These are phyloP conservation scores for Osmanthus fragrans DNA, from an alignment of 257 asterid species.

Conservation along the genomic window DNA sequence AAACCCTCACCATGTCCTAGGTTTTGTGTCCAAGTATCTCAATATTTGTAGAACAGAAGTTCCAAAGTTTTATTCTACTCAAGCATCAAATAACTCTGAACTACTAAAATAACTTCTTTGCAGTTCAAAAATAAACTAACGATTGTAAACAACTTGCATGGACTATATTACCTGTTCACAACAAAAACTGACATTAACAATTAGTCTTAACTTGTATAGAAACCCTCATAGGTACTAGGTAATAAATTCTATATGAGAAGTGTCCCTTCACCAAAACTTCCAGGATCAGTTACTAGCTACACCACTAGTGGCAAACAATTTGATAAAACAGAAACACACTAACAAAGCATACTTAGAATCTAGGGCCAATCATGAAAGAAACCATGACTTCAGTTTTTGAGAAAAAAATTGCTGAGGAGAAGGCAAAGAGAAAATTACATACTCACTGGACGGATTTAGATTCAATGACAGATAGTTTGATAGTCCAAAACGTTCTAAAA, in stretches of 20 bases:
- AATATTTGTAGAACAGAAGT: neutral
- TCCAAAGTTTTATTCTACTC: neutral
- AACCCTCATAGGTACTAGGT: neutral
- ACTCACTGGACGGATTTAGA: constrained; percentile 88
- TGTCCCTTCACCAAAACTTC: constrained; percentile 1
- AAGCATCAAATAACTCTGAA: neutral
- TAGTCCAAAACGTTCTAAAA: constrained; percentile 90
- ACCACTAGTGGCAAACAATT: constrained; percentile 9
- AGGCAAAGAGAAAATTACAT: constrained; percentile 50
- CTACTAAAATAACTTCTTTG: neutral
- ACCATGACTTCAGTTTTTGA: neutral
- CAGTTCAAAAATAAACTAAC: neutral
- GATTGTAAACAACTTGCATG: neutral
- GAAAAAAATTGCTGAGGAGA: constrained; percentile 26
- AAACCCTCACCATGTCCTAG: constrained; percentile 8
- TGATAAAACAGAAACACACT: neutral
- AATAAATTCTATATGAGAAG: neutral
- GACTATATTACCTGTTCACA: neutral
- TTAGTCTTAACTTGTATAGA: neutral
- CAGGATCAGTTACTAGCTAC: constrained; percentile 15
- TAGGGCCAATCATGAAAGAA: constrained; percentile 16
- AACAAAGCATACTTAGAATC: constrained; percentile 12
- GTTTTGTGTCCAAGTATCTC: neutral
- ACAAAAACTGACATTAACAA: neutral
- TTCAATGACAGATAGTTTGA: constrained; percentile 66